phyloP scores from a whole-genome alignment of 2,329 filamentous ascomycete species.

The Alternaria sp. region DNA sequence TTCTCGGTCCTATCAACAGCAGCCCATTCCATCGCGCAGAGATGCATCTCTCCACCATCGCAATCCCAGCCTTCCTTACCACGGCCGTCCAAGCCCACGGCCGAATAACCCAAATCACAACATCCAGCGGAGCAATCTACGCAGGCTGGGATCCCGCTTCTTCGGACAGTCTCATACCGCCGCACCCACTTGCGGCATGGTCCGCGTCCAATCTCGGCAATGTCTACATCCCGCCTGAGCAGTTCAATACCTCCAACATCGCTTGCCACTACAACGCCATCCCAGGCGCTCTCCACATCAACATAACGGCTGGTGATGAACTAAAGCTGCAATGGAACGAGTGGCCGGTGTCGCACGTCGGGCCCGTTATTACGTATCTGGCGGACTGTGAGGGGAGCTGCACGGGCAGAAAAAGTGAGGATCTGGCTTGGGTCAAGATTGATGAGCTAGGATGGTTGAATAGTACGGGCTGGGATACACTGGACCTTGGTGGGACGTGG shows the following conservation, averaged over 20 bases:
- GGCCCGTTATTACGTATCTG: conserved; percentile 43
- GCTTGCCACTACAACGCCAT: conserved; percentile 65
- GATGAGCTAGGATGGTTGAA: conserved; percentile 37
- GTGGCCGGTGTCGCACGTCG: conserved; percentile 42
- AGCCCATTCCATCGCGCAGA: too few species aligned
- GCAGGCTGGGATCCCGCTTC: conserved; percentile 32
- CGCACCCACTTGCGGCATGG: conserved; percentile 29
- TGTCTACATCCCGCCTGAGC: conserved; percentile 27
- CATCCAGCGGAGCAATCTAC: conserved; percentile 23
- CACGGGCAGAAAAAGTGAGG: conserved; percentile 26
- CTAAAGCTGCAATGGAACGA: conserved; percentile 61
- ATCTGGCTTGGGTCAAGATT: conserved; percentile 42
- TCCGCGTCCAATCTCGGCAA: conserved; percentile 33
- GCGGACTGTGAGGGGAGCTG: conserved; percentile 32
- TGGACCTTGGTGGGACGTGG: conserved; percentile 36
- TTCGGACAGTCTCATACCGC: conserved; percentile 1
- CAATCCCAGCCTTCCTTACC: not conserved
- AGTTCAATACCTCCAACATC: conserved; percentile 48
- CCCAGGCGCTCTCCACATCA: conserved; percentile 57
- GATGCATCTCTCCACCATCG: too few species aligned
- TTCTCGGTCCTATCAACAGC: too few species aligned
- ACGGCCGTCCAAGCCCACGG: conserved; percentile 16
- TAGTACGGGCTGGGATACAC: conserved; percentile 20
- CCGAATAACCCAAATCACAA: conserved; percentile 31
- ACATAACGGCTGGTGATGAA: conserved; percentile 62